A percentile compares a stretch with the other conserved stretches of the same genome.
Conservation (phyloP, 371 early-diverging fungal species). For the Syncephalastrum contaminatum region DNA sequence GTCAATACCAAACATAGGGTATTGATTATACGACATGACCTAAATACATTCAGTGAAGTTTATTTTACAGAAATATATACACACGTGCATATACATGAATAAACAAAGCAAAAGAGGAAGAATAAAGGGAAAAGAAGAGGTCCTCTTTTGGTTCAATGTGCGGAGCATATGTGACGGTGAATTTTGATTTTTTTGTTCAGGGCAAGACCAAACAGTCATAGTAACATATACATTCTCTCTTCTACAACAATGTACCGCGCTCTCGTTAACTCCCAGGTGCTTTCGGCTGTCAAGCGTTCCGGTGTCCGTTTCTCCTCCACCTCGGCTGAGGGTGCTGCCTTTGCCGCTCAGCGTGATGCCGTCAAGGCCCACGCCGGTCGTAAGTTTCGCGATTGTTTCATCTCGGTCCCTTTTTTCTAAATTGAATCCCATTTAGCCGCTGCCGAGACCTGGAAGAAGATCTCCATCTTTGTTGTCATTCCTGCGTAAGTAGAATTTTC, state of each 20-base stretch:
- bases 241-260: conserved; percentile 18
- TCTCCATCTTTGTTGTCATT: conserved; percentile 45
- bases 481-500: conserved; percentile 35
- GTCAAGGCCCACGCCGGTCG: conserved; percentile 47
- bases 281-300: conserved; percentile 36
- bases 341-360: conserved; percentile 42
- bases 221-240: conserved; percentile 3
- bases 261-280: conserved; percentile 32
- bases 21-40: too few relatives aligned
- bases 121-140: too few relatives aligned
- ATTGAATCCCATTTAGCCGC: conserved; percentile 22
- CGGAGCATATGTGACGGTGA: too few relatives aligned
- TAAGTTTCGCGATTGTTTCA: conserved; percentile 15
- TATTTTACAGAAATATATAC: too few relatives aligned
- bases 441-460: conserved; percentile 54
- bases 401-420: neutral
- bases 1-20: too few relatives aligned
- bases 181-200: too few relatives aligned
- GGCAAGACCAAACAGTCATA: too few relatives aligned
- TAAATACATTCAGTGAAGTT: too few relatives aligned
- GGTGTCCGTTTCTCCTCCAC: conserved; percentile 43
- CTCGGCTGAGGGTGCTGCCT: conserved; percentile 19
- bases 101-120: too few relatives aligned
- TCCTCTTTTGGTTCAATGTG: too few relatives aligned
- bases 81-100: too few relatives aligned